phyloP scores from a whole-genome alignment of 768 basidiomycete species.

The Hericium rajendrae region DNA sequence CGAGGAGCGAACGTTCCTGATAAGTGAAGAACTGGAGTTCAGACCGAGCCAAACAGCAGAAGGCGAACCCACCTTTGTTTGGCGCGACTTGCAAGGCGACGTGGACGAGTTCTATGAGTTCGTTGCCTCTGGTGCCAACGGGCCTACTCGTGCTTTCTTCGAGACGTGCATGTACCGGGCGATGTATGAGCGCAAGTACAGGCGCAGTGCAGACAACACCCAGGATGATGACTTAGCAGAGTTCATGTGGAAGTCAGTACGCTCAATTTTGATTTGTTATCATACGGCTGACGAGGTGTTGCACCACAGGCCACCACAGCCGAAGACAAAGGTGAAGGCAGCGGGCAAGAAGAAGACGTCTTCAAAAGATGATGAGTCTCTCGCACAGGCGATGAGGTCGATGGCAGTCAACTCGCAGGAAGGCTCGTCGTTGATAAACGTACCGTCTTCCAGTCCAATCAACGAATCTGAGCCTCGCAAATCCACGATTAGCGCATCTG shows the following conservation, averaged over 20 bases:
- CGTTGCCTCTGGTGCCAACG: constrained; percentile 64
- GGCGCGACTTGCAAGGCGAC: constrained; percentile 89
- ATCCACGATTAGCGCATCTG: constrained; percentile 1
- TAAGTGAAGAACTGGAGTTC: constrained; percentile 86
- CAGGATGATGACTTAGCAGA: constrained; percentile 61
- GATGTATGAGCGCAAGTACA: constrained; percentile 93
- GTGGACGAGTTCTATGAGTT: constrained; percentile 93
- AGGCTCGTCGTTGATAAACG: background rate
- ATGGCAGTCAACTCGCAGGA: background rate
- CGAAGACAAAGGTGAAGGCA: constrained; percentile 11
- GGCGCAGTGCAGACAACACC: constrained; percentile 56
- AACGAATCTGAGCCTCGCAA: background rate
- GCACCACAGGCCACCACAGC: constrained; percentile 5
- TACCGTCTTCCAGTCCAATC: background rate
- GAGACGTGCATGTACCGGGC: constrained; percentile 93
- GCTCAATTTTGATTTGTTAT: background rate
- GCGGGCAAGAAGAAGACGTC: constrained; percentile 14
- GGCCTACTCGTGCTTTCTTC: constrained; percentile 77
- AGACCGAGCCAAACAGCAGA: constrained; percentile 57
- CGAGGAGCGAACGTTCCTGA: constrained; percentile 87
- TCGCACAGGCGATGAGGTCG: background rate
- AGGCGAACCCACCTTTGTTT: constrained; percentile 74
- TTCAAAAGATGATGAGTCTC: background rate
- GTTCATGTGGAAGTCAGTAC: constrained; percentile 72
- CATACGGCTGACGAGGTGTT: background rate